Evolutionary conservation across 2,329 filamentous ascomycete species (phyloP), one percentile per base, ranked within the genome.

Genomic region (Emergomyces pasteurianus): DNA sequence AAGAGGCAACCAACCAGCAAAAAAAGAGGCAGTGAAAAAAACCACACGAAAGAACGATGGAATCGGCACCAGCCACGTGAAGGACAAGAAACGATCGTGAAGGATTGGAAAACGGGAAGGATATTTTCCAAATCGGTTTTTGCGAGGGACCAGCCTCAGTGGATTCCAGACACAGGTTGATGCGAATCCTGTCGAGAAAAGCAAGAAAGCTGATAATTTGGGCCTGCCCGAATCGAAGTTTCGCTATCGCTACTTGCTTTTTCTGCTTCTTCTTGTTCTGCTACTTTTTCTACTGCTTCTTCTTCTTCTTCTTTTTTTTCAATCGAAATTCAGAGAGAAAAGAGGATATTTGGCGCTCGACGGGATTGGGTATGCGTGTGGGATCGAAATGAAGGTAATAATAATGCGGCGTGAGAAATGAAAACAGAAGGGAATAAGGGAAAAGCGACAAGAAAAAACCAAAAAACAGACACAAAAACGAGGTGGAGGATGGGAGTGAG

Each of bases 121-220:
- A 62, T 59, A 62, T 58, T 63, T 67, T 66, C 65, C 62, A 68
- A 66, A n/a, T n/a, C 65, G 12, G 50, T 28, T 18, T 34, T 14
- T 53, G 26, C 63, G 72, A 74, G 72, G 73, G 67, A 65, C 73
- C 73, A 68, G 73, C 72, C 73, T 74, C 72, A 64, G 61, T 63
- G 59, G 60, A 58, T 56, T 58, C 52, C 60, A 66, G 62, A 63
- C 63, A 65, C 64, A 40, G 12, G 16, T 64, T 56, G 64, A 62
- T 64, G 65, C 61, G 63, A 63, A 57, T 62, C 46, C 61, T 50
- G 61, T 61, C 62, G 42, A 53, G 49, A 47, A 60, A 65, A 67
- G 64, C 47, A 65, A 65, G 64, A 64, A 64, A 64, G 61, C 49
- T 31, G 46, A 56, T 60, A 63, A 53, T 61, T 57, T 60, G 57